Evolutionary conservation across 495 filamentous ascomycete genomes (phyloP).

Genomic region (Neurospora tetraspora): DNA sequence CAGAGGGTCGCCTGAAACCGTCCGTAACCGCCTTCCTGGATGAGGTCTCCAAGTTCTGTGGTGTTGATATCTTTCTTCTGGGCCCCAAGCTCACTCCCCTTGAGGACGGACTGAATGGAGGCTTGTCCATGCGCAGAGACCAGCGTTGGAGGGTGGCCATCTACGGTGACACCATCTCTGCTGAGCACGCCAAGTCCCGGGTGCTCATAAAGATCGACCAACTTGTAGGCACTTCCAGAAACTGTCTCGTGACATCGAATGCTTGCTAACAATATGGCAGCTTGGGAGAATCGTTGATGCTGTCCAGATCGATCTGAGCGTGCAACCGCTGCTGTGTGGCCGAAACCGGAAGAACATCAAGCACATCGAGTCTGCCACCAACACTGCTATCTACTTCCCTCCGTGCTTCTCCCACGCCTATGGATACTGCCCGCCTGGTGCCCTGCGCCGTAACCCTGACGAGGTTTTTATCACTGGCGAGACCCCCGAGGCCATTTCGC

Average conservation of each 20-base stretch:
- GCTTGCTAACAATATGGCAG: slow-evolving; percentile 36
- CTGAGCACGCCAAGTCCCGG: slow-evolving; percentile 92
- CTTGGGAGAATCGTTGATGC: slow-evolving; percentile 76
- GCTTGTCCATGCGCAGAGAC: slow-evolving; percentile 46
- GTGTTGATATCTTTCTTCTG: slow-evolving; percentile 91
- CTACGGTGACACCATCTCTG: slow-evolving; percentile 89
- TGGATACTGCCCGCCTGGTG: slow-evolving; percentile 73
- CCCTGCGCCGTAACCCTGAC: slow-evolving; percentile 68
- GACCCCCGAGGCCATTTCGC: slow-evolving; percentile 62
- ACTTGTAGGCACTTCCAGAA: slow-evolving; percentile 51
- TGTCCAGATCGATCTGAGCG: slow-evolving; percentile 71
- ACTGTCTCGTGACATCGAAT: not conserved
- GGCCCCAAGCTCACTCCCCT: slow-evolving; percentile 66
- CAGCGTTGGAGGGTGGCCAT: slow-evolving; percentile 83
- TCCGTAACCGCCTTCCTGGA: slow-evolving; percentile 75
- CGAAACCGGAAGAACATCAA: slow-evolving; percentile 93
- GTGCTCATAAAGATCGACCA: slow-evolving; percentile 96
- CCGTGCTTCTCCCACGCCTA: slow-evolving; percentile 84
- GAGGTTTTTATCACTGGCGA: slow-evolving; percentile 92
- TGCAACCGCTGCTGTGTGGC: slow-evolving; percentile 85
- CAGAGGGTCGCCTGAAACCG: slow-evolving; percentile 51
- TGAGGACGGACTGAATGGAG: slow-evolving; percentile 49
- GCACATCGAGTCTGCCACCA: slow-evolving; percentile 84
- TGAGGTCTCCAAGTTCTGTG: slow-evolving; percentile 70
- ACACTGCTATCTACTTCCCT: slow-evolving; percentile 95